phyloP scores from a whole-genome alignment of 202 grass and related monocot species.

The Elaeis oleifera region DNA sequence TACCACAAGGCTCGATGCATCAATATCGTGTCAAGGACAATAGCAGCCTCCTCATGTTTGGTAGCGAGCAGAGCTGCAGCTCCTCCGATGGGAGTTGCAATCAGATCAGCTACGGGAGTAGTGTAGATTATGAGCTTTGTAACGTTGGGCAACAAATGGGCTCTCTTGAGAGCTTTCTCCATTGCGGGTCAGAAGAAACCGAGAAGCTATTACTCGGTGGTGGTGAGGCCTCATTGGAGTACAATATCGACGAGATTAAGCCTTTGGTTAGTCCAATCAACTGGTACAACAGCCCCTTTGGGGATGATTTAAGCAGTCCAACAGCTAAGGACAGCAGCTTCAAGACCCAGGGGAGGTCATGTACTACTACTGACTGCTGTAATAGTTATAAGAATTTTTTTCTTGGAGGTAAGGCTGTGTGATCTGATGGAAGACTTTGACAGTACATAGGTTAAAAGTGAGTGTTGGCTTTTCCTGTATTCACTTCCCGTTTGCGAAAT shows the following conservation, averaged over 20 bases:
- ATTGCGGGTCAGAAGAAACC: constrained; percentile 30
- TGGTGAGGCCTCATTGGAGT: background rate
- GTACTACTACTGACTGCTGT: constrained; percentile 18
- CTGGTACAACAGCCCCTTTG: constrained; percentile 17
- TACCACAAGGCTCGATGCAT: background rate
- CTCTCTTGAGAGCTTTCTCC: constrained; percentile 27
- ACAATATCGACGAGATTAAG: constrained; percentile 24
- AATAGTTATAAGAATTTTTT: constrained; percentile 23
- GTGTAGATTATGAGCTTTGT: constrained; percentile 20
- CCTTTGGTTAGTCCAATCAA: constrained; percentile 1
- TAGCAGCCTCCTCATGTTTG: constrained; percentile 29
- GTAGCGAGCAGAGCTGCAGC: constrained; percentile 30
- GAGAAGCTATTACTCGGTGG: constrained; percentile 31
- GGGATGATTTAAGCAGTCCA: constrained; percentile 14
- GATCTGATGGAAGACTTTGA: constrained; percentile 29
- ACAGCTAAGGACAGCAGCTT: background rate
- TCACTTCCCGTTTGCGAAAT: constrained; percentile 14
- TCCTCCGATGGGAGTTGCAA: constrained; percentile 25
- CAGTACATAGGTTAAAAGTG: constrained; percentile 32
- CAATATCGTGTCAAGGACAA: constrained; percentile 5
- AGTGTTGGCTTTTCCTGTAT: constrained; percentile 20
- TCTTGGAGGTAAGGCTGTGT: constrained; percentile 14
- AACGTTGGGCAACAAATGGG: constrained; percentile 14
- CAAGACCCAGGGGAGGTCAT: constrained; percentile 12
- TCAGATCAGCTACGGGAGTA: constrained; percentile 14